These are phyloP conservation scores for Amanita fuliginea DNA, from an alignment of 768 basidiomycete genomes.

Conservation along the genomic window DNA sequence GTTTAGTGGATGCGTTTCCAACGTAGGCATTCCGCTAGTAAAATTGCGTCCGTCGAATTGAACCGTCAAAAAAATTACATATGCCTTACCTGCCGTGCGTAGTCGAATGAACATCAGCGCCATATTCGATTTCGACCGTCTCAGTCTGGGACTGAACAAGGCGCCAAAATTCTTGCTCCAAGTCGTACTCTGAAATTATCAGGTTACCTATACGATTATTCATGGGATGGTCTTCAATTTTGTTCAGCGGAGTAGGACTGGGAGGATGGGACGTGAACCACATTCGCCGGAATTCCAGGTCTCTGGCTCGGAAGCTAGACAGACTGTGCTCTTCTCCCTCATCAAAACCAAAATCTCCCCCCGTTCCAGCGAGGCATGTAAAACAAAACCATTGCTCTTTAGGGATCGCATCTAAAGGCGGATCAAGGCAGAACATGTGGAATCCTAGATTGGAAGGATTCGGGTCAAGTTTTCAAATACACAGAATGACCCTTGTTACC, in stretches of 20 bases:
- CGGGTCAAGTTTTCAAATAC: background rate
- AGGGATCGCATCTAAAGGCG: conserved; percentile 76
- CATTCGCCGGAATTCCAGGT: conserved; percentile 74
- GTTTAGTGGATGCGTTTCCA: conserved; percentile 87
- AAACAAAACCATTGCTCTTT: conserved; percentile 96
- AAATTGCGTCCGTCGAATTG: conserved; percentile 2
- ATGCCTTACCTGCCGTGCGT: conserved; percentile 85
- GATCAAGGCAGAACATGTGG: conserved; percentile 95
- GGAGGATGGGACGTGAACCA: conserved; percentile 85
- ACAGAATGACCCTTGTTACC: conserved; percentile 16
- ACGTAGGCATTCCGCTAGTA: conserved; percentile 83
- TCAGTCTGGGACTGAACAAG: conserved; percentile 83
- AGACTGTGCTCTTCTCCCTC: conserved; percentile 95
- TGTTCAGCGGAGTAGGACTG: conserved; percentile 17
- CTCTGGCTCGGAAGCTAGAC: conserved; percentile 84
- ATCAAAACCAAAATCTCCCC: conserved; percentile 96
- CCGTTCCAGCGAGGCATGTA: conserved; percentile 81
- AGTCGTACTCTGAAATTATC: conserved; percentile 76
- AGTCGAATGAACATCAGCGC: conserved; percentile 97
- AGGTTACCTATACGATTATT: conserved; percentile 45
- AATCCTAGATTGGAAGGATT: conserved; percentile 48
- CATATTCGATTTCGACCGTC: conserved; percentile 97
- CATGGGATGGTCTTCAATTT: conserved; percentile 34
- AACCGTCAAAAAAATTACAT: background rate
- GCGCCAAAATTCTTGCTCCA: conserved; percentile 96